Evolutionary conservation across 257 asterid species (phyloP), one percentile per base, ranked within the genome.

Genomic region (Penstemon barbatus): DNA sequence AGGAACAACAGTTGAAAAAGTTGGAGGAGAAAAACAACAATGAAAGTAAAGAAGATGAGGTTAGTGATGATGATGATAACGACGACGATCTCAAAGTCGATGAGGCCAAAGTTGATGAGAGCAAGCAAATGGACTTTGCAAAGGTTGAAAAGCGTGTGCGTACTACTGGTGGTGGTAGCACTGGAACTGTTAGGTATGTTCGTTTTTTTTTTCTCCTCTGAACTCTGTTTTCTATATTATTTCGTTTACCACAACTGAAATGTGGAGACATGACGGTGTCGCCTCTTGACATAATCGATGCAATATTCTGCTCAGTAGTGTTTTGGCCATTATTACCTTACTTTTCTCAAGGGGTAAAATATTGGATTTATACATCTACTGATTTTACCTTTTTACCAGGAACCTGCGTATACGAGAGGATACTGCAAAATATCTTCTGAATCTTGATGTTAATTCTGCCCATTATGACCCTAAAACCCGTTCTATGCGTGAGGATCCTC

Each of bases 71-170:
- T 60, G 93, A 90, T 70, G 80, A 86, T 48, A 91, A 93, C 36
- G 92, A 81, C 51, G 96, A 80, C 19, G 43, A 8, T 58, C 67
- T 89, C 72, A 89, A 81, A 80, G 82, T 91, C 41, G 99, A 94
- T 69, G 99, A 94, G 85, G 97, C 99, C 25, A 88, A 88, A 83
- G 99, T 94, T 61, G 99, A 91, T 63, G 99, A 94, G 85, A 91
- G 97, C 88, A 89, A 94, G 81, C 99, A 94, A 78, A 91, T 89
- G 99, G 99, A 94, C 81, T 94, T 91, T 33, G 97, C 97, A 2
- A 94, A 91, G 92, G 97, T 94, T 64, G 99, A 94, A 72, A 94
- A 91, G 81, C 97, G 97, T 89, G 97, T 94, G 62, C 92, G 99
- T 9, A 94, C 99, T 48, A 93, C 97, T 25, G 97, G 88, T 96